Evolutionary conservation across 1,139 yeast species (phyloP), one percentile per base, ranked within the genome.

Genomic region (Wickerhamomyces sp.): DNA sequence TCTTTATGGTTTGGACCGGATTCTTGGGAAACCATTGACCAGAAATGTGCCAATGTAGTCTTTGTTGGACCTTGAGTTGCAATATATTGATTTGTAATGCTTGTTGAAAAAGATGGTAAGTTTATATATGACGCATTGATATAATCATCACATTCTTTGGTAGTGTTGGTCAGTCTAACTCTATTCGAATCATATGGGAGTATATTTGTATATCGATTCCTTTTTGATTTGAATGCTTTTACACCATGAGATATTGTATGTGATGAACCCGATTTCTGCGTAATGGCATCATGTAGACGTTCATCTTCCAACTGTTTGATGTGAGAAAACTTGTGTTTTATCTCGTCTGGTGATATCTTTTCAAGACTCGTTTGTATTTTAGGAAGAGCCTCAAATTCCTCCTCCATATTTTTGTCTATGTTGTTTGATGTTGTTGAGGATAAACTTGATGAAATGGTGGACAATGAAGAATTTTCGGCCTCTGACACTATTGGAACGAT

Each of bases 21-120:
- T 51, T 76, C 73, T 42, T 73, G 68, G 52, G 72, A 77, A 36
- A 86, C 79, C 96, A 89, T 89, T 46, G 83, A 81, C 99, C 96
- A 91, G 61, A 88, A 89, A 58, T 86, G 91, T 35, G 68, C 73
- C 45, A 72, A 68, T 0, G 97, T 90, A 11, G 59, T 46, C 3
- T 61, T 60, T 6, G 81, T 69, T 0, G 99, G 98, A 0, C 97
- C 91, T 59, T 83, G 88, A 1, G 83, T 70, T 1, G 85, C 84
- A 39, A 82, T 77, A 52, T 77, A 79, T 18, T 18, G 23, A 18
- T 18, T 18, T 18, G 23, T 18, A 18, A 18, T 18, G 34, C 58
- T 51, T 1, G 18, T 57, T 55, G 31, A 57, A 56, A 45, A 55
- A 39, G 45, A 45, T 48, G 40, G 52, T 57, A 31, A 55, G 50